These are phyloP conservation scores for Neoboletus subvelutipes DNA, from an alignment of 768 basidiomycete genomes.

Conservation along the genomic window DNA sequence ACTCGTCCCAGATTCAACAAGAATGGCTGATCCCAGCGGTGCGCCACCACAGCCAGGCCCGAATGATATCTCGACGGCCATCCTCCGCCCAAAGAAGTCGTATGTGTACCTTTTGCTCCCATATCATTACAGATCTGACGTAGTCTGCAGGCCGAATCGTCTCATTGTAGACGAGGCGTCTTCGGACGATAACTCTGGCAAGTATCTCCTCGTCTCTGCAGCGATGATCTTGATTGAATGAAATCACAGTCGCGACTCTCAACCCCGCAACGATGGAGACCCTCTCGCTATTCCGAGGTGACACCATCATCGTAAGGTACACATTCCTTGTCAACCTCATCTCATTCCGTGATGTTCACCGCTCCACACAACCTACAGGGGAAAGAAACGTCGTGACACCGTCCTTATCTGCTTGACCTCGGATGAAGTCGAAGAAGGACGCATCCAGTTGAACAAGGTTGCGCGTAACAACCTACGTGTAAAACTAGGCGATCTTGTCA, in stretches of 20 bases:
- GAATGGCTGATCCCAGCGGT: conserved; percentile 82
- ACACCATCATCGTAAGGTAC: conserved; percentile 92
- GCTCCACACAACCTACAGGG: conserved; percentile 45
- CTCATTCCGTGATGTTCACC: not conserved
- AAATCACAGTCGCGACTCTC: conserved; percentile 75
- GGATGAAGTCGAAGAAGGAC: conserved; percentile 97
- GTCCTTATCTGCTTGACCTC: conserved; percentile 95
- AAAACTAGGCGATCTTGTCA: conserved; percentile 94
- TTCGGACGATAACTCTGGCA: conserved; percentile 94
- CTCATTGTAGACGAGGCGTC: conserved; percentile 95
- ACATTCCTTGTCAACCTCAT: conserved; percentile 14
- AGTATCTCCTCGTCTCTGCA: conserved; percentile 19
- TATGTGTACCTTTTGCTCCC: conserved; percentile 43
- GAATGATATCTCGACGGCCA: conserved; percentile 92
- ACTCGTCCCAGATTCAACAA: conserved; percentile 10
- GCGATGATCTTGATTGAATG: conserved; percentile 16
- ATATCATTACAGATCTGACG: conserved; percentile 16
- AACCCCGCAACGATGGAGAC: conserved; percentile 97
- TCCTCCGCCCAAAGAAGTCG: conserved; percentile 97
- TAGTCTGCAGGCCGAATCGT: conserved; percentile 80
- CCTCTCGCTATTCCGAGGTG: conserved; percentile 92
- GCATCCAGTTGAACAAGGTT: conserved; percentile 98
- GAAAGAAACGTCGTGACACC: conserved; percentile 97
- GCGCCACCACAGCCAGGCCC: conserved; percentile 80
- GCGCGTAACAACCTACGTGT: conserved; percentile 99